Base-by-base conservation (phyloP, 148 eudicot species). In the Silene latifolia region DNA sequence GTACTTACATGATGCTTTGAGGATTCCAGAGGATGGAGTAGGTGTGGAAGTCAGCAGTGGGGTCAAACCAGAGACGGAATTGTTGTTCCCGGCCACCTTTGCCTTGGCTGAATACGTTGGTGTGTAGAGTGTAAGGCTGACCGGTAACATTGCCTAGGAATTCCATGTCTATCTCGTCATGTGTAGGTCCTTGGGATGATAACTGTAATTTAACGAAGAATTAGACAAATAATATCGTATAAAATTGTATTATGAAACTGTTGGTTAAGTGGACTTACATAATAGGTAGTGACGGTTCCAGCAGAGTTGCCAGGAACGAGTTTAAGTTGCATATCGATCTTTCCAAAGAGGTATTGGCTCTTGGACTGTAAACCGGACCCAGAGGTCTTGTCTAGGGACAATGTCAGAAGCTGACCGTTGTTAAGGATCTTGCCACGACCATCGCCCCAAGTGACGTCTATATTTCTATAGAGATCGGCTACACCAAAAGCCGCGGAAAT, bases 21-120 rank as follows among this genome's bases (percentile, higher is more conserved):
- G 82, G 82, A 35, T 80, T 80, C 82, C 82, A 80, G 10, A 75
- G 82, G 72, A 80, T 63, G 39, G 82, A 80, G 68, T 80, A 80
- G 19, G 79, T 80, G 42, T 80, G 82, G 59, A 75, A 80, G 23
- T 71, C 67, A 12, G 76, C 2, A 17, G 82, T 80, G 4, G 82
- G 82, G 48, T 79, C 82, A 18, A 79, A 79, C 82, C 82, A 79
- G 0, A 79, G 74, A 24, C 61, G 78, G 21, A 79, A 80, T 32
- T 80, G 82, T 56, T 80, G 82, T 47, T 80, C 82, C 51, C 79
- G 63, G 17, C 76, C 79, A 2, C 82, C 82, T 71, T 75, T 75
- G 8, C 82, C 82, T 46, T 80, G 78, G 72, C 79, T 23, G 23
- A 70, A 80, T 18, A 80, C 82, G 29, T 80, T 80, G 21, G 83